phyloP scores from a whole-genome alignment of 164 flowering plant species.

The Piper betle region DNA sequence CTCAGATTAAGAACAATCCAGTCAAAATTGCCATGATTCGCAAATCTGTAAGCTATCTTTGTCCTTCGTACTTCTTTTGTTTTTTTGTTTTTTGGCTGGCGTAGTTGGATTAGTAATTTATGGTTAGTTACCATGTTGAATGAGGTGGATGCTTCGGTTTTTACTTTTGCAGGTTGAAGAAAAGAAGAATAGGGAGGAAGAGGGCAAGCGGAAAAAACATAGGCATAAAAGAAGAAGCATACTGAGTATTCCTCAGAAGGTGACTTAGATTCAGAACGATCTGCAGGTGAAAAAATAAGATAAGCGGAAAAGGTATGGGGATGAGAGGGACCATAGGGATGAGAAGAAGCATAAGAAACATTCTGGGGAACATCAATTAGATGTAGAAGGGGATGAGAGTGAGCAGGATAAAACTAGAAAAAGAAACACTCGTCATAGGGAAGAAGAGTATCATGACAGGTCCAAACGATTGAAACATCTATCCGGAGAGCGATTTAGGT shows the following conservation, averaged over 20 bases:
- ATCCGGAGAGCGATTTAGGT: constrained; percentile 8
- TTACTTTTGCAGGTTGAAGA: constrained; percentile 31
- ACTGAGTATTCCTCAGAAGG: constrained; percentile 4
- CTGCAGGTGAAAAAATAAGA: background rate
- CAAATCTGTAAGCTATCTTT: constrained; percentile 56
- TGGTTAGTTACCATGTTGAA: background rate
- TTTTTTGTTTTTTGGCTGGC: background rate
- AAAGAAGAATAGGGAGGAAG: constrained; percentile 21
- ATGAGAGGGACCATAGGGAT: background rate
- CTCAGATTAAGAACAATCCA: constrained; percentile 82
- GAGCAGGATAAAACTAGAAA: constrained; percentile 8
- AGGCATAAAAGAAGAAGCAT: constrained; percentile 31
- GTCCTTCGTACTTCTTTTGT: background rate
- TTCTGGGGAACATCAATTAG: constrained; percentile 11
- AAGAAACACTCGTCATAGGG: constrained; percentile 7
- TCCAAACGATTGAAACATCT: constrained; percentile 4
- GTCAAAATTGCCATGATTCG: constrained; percentile 87
- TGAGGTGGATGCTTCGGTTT: background rate
- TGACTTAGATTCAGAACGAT: background rate
- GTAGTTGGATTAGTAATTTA: background rate
- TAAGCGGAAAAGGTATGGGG: background rate
- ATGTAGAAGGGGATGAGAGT: constrained; percentile 11
- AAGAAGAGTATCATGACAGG: constrained; percentile 1
- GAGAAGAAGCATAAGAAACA: constrained; percentile 11
- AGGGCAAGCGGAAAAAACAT: constrained; percentile 9